Evolutionary conservation across 371 early-diverging fungal species (phyloP), one percentile per base, ranked within the genome.

Genomic region (Apophysomyces sp.): DNA sequence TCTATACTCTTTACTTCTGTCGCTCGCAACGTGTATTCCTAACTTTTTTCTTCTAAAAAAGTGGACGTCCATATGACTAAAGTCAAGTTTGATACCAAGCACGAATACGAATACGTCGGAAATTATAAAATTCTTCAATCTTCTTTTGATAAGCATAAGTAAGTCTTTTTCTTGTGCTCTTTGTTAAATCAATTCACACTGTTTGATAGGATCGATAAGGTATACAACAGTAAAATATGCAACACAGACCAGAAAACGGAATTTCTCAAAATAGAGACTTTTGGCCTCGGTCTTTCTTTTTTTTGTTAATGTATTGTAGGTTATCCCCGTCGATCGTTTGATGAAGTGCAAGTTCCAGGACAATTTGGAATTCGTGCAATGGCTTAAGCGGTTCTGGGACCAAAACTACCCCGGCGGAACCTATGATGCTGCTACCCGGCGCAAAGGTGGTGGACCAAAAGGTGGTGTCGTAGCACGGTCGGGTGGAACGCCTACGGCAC

Each of bases 341-440:
- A 80, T 89, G 59, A 96, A 95, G 70, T 93, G 94, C 82, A 92
- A 91, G 66, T 93, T 97, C 80, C 97, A 96, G 77, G 98, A 98
- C 77, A 98, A 97, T 73, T 81, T 98, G 61, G 97, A 96, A 81
- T 96, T 98, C 68, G 67, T 95, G 70, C 97, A 97, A 68, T 97
- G 96, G 97, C 66, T 94, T 62, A 96, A 94, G 68, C 81, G 82
- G 64, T 95, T 72, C 63, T 95, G 94, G 95, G 95, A 96, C 62
- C 75, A 79, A 37, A 85, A 89, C 65, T 91, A 77, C 58, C 90
- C 95, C 4, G 94, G 94, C 29, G 90, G 89, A 27, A 73, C 65
- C 6, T 98, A 96, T 67, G 96, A 96, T 71, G 92, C 96, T 13
- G 58, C 86, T 9, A 88, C 75, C 15, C 87, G 95, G 26, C 87